These are phyloP conservation scores for Heracleum sosnowskyi DNA, from an alignment of 129 eudicot genomes.

Conservation along the genomic window DNA sequence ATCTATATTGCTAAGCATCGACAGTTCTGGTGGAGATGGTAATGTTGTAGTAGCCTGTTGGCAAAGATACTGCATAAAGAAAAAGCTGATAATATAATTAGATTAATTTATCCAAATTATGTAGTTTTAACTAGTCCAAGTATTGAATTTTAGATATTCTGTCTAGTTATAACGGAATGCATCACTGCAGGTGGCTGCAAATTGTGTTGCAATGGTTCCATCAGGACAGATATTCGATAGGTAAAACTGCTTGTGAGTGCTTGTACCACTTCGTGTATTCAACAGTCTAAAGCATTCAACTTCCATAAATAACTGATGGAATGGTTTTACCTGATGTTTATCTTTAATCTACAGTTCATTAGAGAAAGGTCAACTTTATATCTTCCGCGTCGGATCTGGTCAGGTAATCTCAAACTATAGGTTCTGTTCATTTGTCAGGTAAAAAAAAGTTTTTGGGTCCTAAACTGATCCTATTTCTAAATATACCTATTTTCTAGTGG, in stretches of 20 bases:
- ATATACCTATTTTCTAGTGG: not conserved
- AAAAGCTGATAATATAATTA: not conserved
- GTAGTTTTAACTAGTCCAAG: not conserved
- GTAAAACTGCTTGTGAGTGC: constrained; percentile 26
- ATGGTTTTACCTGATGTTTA: constrained; percentile 7
- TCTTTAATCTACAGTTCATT: constrained; percentile 53
- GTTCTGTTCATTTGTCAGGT: not conserved
- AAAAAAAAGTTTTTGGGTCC: not conserved
- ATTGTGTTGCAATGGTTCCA: constrained; percentile 99
- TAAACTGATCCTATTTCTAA: not conserved
- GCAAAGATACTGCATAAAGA: not conserved
- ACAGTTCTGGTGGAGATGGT: not conserved
- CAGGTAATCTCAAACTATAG: constrained; percentile 51
- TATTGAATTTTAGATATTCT: not conserved
- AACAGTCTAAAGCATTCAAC: too few species aligned
- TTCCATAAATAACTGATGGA: not conserved
- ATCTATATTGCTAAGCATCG: not conserved
- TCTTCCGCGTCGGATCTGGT: constrained; percentile 96
- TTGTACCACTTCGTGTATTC: not conserved
- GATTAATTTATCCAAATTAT: not conserved
- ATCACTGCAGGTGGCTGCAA: constrained; percentile 81
- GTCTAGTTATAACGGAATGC: constrained; percentile 1
- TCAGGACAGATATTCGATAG: constrained; percentile 98
- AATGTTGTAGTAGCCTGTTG: too few species aligned
- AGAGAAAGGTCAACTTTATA: constrained; percentile 77